Evolutionary conservation across 2,329 filamentous ascomycete genomes (phyloP).

Genomic region (Sporothrix euskadiensis): DNA sequence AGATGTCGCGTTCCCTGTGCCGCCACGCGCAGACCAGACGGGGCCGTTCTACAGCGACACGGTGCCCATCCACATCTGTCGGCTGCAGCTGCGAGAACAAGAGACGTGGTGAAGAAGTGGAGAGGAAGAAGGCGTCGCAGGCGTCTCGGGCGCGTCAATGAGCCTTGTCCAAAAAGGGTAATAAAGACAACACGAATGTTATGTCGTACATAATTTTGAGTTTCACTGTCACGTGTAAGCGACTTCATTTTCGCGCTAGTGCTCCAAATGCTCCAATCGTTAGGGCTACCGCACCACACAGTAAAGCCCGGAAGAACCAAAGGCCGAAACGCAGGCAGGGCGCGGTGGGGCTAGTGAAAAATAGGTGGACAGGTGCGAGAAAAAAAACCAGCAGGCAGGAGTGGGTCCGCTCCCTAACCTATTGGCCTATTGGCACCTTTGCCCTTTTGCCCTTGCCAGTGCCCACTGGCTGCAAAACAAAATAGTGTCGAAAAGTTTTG

Average conservation of each 20-base stretch:
- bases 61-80: constrained; percentile 61
- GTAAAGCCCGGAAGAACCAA: background rate
- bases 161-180: background rate
- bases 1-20: constrained; percentile 47
- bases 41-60: constrained; percentile 65
- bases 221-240: background rate
- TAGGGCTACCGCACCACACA: constrained; percentile 22
- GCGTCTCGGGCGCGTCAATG: background rate
- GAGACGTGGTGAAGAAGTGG: too few relatives aligned
- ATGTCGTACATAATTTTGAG: background rate
- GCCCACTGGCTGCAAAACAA: constrained; percentile 21
- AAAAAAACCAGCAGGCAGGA: constrained; percentile 13
- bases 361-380: background rate
- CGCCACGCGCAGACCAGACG: constrained; percentile 46
- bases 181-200: background rate
- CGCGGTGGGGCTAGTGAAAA: background rate
- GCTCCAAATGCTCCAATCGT: background rate
- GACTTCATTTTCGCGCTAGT: background rate
- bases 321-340: background rate
- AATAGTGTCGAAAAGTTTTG: constrained; percentile 27
- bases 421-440: background rate
- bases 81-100: constrained; percentile 7
- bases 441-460: background rate
- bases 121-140: too few relatives aligned
- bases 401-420: background rate